Evolutionary conservation across 1,139 yeast species (phyloP), one percentile per base, ranked within the genome.

Genomic region (Candida mesenterica): DNA sequence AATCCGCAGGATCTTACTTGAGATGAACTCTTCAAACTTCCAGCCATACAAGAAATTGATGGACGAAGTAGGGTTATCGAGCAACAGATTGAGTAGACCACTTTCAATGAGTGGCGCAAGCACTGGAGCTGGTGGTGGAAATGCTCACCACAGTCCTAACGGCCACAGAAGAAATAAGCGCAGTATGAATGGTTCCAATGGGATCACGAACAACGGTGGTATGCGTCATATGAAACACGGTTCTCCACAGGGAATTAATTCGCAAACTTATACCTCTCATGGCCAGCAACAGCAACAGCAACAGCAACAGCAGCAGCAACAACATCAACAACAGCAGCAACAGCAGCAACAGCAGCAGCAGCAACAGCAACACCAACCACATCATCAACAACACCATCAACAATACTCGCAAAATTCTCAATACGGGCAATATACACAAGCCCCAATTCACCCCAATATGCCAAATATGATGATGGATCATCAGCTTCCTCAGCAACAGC

Each of bases 51-150:
- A 87, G 55, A 79, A 95, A 46, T 68, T 92, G 40, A 77, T 90
- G 78, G 97, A 92, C 48, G 97, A 92, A 58, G 94, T 89, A 44
- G 97, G 97, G 5, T 67, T 90, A 34, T 58, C 72, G 5, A 62
- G 59, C 41, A 59, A 59, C 32, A 52, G 72, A 38, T 49, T 67
- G 33, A 59, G 57, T 35, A 50, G 71, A 37, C 48, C 61, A n/a
- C 32, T 53, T 3, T 52, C 62, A 1, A 43, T 49, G 36, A 43
- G 36, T 30, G 36, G 41, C 28, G 53, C 49, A 44, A 46, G 53
- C 33, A 45, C 35, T 31, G 50, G 53, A 36, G 43, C 36, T 28
- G 34, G 41, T 28, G 52, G 49, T 43, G 46, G 53, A 33, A 45
- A 36, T 30, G 32, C 36, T n/a, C 9, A 12, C 28, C 23, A 29